Evolutionary conservation across 2,329 filamentous ascomycete genomes (phyloP).

Genomic region (Pestalotiopsis sp.): DNA sequence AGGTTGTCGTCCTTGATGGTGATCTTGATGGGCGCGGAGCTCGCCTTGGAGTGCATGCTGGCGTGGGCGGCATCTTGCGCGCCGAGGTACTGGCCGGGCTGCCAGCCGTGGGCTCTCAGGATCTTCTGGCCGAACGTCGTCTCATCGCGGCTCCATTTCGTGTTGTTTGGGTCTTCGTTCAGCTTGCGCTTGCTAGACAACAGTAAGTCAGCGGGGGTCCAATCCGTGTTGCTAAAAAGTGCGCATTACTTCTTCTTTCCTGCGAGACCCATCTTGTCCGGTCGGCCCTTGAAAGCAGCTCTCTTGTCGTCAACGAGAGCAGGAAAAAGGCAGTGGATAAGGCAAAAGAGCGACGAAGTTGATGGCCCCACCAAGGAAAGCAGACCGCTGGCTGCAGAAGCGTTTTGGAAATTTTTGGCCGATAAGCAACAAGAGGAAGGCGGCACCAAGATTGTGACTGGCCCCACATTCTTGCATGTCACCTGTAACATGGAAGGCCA

Average conservation of each 20-base stretch:
- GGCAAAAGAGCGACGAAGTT: not conserved
- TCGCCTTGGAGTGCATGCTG: conserved; percentile 76
- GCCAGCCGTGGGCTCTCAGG: conserved; percentile 86
- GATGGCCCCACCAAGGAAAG: conserved; percentile 5
- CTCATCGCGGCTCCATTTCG: conserved; percentile 83
- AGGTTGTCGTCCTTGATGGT: conserved; percentile 87
- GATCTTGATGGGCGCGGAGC: conserved; percentile 83
- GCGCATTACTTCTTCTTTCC: conserved; percentile 63
- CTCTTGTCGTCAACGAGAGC: not conserved
- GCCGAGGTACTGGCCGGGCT: conserved; percentile 81
- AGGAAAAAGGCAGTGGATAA: not conserved
- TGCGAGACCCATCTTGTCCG: conserved; percentile 64
- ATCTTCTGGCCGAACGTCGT: conserved; percentile 87
- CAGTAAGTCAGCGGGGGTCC: conserved; percentile 14
- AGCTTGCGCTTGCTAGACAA: conserved; percentile 62
- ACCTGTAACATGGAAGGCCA: not conserved
- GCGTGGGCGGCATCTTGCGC: conserved; percentile 75
- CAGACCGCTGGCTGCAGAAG: not conserved
- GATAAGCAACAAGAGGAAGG: conserved; percentile 5
- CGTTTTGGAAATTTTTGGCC: conserved; percentile 11
- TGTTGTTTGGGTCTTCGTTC: conserved; percentile 92
- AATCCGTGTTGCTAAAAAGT: not conserved
- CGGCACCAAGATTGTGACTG: not conserved
- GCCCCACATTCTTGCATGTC: not conserved
- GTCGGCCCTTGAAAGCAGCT: not conserved